phyloP scores from a whole-genome alignment of 2,329 filamentous ascomycete genomes.

The Trichothecium roseum region DNA sequence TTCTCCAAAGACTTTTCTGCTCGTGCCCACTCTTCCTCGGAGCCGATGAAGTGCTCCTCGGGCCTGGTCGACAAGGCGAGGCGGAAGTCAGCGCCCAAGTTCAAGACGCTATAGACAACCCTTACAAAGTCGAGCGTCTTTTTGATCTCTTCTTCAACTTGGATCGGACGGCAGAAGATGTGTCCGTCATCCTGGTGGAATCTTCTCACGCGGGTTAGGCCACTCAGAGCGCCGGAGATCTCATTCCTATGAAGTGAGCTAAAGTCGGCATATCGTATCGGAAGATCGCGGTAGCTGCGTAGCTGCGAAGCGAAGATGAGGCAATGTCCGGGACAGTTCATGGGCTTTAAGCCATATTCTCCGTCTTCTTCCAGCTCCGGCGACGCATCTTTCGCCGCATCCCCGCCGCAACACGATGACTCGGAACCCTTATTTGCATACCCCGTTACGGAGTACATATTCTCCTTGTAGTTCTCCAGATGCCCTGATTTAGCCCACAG shows the following conservation, averaged over 20 bases:
- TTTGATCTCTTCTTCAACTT: constrained; percentile 65
- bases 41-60: constrained; percentile 66
- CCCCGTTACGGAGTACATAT: constrained; percentile 77
- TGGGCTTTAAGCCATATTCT: constrained; percentile 78
- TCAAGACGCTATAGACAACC: constrained; percentile 59
- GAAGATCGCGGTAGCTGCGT: constrained; percentile 70
- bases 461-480: constrained; percentile 80
- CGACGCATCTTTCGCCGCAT: constrained; percentile 4
- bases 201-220: constrained; percentile 71
- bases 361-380: constrained; percentile 48
- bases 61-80: constrained; percentile 73
- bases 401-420: too few relatives aligned
- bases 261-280: constrained; percentile 79
- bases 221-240: constrained; percentile 68
- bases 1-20: constrained; percentile 28
- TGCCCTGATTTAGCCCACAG: constrained; percentile 82
- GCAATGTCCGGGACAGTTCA: constrained; percentile 89
- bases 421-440: constrained; percentile 18
- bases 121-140: constrained; percentile 66
- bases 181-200: constrained; percentile 90
- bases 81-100: constrained; percentile 57
- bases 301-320: constrained; percentile 67
- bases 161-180: constrained; percentile 73
- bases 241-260: constrained; percentile 82
- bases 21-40: constrained; percentile 49